These are phyloP conservation scores for Aspergillus melleus DNA, from an alignment of 2,329 filamentous ascomycete species.

Conservation along the genomic window DNA sequence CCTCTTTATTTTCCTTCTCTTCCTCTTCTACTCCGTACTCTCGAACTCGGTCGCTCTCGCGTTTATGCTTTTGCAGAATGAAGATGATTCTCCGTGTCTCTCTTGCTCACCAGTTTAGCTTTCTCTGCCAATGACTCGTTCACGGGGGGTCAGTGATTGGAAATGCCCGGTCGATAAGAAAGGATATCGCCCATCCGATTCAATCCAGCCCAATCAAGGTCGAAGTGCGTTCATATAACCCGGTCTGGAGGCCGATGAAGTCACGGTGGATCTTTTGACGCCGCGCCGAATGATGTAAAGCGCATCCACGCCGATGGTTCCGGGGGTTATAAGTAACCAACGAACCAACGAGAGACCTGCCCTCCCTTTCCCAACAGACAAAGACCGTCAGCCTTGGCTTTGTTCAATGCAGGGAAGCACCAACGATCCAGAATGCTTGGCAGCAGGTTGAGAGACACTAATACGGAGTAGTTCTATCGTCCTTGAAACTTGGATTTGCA, in stretches of 20 bases:
- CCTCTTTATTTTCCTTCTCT: neutral
- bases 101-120: neutral
- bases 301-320: neutral
- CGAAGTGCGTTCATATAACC: too few relatives aligned
- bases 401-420: constrained; percentile 5
- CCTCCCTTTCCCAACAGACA: too few relatives aligned
- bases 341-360: neutral
- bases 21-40: neutral
- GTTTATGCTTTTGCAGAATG: neutral
- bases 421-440: constrained; percentile 22
- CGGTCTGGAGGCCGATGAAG: neutral
- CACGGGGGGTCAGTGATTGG: neutral
- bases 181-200: neutral
- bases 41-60: too few relatives aligned
- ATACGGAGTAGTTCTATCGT: neutral
- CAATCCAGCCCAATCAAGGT: neutral
- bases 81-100: neutral
- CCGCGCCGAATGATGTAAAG: neutral
- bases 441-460: constrained; percentile 6
- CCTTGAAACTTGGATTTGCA: too few relatives aligned
- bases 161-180: neutral
- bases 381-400: constrained; percentile 5
- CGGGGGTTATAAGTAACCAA: neutral
- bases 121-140: neutral
- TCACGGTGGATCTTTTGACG: neutral